These are phyloP conservation scores for Serendipita indica DNA, from an alignment of 768 basidiomycete species.

Conservation along the genomic window DNA sequence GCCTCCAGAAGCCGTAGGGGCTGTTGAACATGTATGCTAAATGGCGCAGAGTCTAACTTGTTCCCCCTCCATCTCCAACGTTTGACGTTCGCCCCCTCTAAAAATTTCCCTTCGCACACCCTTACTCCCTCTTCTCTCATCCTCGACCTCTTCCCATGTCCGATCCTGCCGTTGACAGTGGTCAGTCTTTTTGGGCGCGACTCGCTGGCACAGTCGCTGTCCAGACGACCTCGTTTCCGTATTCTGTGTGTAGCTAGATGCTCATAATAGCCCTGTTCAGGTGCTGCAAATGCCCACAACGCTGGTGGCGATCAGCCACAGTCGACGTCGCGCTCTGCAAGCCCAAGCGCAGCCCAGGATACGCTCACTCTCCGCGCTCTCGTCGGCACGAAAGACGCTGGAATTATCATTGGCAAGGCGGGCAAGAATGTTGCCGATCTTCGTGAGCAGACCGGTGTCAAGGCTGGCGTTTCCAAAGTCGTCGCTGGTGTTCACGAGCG, in stretches of 20 bases:
- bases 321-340: slow-evolving; percentile 50
- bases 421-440: slow-evolving; percentile 97
- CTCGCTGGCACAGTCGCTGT: no score
- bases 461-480: slow-evolving; percentile 98
- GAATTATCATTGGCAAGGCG: slow-evolving; percentile 91
- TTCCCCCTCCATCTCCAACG: neutral
- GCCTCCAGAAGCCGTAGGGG: slow-evolving; percentile 32
- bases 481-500: slow-evolving; percentile 95
- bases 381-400: slow-evolving; percentile 93
- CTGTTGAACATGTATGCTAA: slow-evolving; percentile 70
- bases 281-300: neutral
- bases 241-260: no score
- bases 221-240: no score
- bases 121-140: slow-evolving; percentile 8
- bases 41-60: neutral
- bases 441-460: slow-evolving; percentile 89
- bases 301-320: slow-evolving; percentile 9
- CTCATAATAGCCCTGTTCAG: neutral
- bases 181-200: slow-evolving; percentile 1
- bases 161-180: slow-evolving; percentile 6
- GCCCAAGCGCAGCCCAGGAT: slow-evolving; percentile 49
- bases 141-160: slow-evolving; percentile 5
- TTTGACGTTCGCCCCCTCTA: neutral
- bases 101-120: neutral
- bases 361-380: slow-evolving; percentile 83